phyloP scores from a whole-genome alignment of 2,329 filamentous ascomycete genomes.

The Trichophyton rubrum region DNA sequence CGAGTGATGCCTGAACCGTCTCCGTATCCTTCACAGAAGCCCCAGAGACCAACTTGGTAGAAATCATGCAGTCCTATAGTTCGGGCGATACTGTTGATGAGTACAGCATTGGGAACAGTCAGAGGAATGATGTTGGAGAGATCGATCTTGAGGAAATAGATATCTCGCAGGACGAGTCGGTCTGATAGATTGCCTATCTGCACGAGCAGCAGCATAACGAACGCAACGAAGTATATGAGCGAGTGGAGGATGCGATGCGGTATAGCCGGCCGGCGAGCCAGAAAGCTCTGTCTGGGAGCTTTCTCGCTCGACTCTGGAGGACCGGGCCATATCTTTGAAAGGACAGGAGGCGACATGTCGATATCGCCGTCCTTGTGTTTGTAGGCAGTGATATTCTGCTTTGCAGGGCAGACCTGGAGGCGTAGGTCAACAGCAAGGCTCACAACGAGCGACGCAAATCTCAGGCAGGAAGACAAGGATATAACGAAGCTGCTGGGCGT shows the following conservation, averaged over 20 bases:
- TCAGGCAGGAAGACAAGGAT: not conserved
- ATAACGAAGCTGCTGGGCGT: not conserved
- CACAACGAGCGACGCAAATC: not conserved
- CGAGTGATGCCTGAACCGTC: constrained; percentile 53
- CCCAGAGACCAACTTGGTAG: constrained; percentile 86
- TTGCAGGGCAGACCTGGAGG: not conserved
- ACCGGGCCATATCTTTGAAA: not conserved
- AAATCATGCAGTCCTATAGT: constrained; percentile 85
- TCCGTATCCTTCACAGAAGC: constrained; percentile 76
- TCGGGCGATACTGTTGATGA: constrained; percentile 79
- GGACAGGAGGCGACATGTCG: not conserved
- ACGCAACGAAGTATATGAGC: constrained; percentile 55
- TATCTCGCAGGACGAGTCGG: constrained; percentile 49
- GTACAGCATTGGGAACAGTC: constrained; percentile 54
- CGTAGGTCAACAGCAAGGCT: not conserved
- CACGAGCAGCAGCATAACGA: constrained; percentile 70
- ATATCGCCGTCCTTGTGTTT: not conserved
- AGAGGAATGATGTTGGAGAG: constrained; percentile 68
- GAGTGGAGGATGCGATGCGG: constrained; percentile 41
- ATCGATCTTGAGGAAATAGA: constrained; percentile 77
- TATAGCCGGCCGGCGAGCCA: not conserved
- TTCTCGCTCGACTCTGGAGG: not conserved
- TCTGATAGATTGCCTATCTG: constrained; percentile 62
- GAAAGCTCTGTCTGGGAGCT: not conserved
- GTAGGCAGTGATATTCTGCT: not conserved